Conservation (phyloP, 163 green algal genomes). For the Scenedesmus sp. region DNA sequence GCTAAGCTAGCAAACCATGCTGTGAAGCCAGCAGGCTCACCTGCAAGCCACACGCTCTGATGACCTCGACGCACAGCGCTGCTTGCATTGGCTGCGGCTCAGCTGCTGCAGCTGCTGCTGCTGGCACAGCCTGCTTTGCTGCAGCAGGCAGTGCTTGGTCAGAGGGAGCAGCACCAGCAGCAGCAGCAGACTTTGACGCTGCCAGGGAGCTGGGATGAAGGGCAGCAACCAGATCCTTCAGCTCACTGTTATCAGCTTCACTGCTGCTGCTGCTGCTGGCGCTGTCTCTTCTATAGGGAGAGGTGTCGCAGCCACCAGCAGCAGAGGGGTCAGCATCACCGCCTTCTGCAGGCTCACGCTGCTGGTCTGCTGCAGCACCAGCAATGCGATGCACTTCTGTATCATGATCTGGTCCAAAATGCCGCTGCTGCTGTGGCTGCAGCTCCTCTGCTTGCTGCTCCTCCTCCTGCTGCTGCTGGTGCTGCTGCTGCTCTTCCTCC, state of each 20-base stretch:
- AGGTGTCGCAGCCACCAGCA: not conserved
- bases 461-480: not conserved
- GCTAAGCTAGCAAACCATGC: not conserved
- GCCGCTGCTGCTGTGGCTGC: constrained; percentile 8
- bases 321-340: not conserved
- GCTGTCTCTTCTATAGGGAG: not conserved
- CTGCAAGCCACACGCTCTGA: constrained; percentile 60
- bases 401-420: not conserved
- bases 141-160: not conserved
- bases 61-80: constrained; percentile 59
- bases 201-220: not conserved
- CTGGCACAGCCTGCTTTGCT: not conserved
- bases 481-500: constrained; percentile 26
- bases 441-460: not conserved
- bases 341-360: not conserved
- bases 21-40: not conserved
- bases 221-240: not conserved
- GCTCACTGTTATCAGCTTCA: not conserved
- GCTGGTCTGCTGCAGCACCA: not conserved
- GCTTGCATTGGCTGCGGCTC: constrained; percentile 30
- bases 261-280: constrained; percentile 27
- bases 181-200: not conserved
- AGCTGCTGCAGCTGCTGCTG: constrained; percentile 7
- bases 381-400: not conserved
- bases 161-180: not conserved